A percentile compares a stretch with the other conserved stretches of the same genome.
These are phyloP conservation scores for Anthracocystis setariae DNA, from an alignment of 1,284 basidiomycete genomes.

Conservation along the genomic window DNA sequence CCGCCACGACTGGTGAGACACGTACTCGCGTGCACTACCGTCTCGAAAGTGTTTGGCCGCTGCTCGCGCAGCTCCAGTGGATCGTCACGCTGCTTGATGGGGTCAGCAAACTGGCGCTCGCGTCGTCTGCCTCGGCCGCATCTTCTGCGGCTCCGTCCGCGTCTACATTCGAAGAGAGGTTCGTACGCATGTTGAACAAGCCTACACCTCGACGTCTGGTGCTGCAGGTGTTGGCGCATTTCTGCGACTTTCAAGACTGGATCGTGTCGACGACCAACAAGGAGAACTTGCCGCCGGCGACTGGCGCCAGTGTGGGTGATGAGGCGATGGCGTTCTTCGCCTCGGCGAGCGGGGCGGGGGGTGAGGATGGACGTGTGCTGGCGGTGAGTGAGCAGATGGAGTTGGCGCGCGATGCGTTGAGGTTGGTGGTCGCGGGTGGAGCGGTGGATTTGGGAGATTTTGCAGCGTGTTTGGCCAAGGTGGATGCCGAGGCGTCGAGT, in stretches of 20 bases:
- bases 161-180: constrained; percentile 11
- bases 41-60: constrained; percentile 42
- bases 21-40: constrained; percentile 39
- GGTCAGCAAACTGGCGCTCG: constrained; percentile 25
- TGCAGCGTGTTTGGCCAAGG: constrained; percentile 19
- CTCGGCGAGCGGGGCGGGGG: constrained; percentile 3
- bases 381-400: constrained; percentile 48
- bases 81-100: constrained; percentile 34
- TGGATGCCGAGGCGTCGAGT: constrained; percentile 13
- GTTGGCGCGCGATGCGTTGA: constrained; percentile 35
- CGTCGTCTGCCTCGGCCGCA: constrained; percentile 1
- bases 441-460: constrained; percentile 33
- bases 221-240: constrained; percentile 25
- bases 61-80: constrained; percentile 47
- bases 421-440: constrained; percentile 12
- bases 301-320: constrained; percentile 3
- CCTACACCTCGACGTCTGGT: constrained; percentile 35
- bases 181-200: constrained; percentile 38
- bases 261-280: constrained; percentile 23
- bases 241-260: constrained; percentile 46
- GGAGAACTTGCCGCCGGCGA: constrained; percentile 37
- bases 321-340: constrained; percentile 17
- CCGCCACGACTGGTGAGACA: constrained; percentile 3
- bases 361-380: constrained; percentile 14
- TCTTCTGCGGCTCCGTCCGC: too few relatives aligned